Evolutionary conservation across 2,329 filamentous ascomycete species (phyloP).

Genomic region (Trichoderma brevicompactum): DNA sequence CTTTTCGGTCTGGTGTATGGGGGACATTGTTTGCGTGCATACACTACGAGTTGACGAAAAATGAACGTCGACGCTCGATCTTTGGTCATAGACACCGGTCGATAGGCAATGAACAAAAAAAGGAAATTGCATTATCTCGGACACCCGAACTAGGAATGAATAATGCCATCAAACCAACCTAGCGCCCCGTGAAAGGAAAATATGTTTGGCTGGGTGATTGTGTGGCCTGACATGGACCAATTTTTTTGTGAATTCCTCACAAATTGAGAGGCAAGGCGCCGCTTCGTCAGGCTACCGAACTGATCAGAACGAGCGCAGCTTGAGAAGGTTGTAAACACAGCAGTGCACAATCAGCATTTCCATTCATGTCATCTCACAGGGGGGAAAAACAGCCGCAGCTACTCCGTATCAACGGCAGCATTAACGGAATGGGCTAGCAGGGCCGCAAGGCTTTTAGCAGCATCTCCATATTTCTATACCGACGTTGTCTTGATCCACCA

Average conservation of each 20-base stretch:
- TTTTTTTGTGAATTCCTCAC: not conserved
- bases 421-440: not conserved
- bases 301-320: not conserved
- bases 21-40: conserved; percentile 51
- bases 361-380: not conserved
- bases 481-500: not conserved
- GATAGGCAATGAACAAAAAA: conserved; percentile 50
- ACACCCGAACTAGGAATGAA: conserved; percentile 15
- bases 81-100: conserved; percentile 48
- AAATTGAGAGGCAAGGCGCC: not conserved
- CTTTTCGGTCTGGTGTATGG: conserved; percentile 54
- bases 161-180: not conserved
- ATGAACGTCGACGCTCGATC: conserved; percentile 48
- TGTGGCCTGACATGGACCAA: not conserved
- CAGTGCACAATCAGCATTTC: not conserved
- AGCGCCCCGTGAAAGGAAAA: not conserved
- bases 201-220: not conserved
- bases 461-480: not conserved
- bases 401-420: not conserved
- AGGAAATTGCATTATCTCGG: conserved; percentile 45
- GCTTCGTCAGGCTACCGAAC: not conserved
- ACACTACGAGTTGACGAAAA: conserved; percentile 49
- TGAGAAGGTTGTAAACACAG: not conserved
- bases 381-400: not conserved
- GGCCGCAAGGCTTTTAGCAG: not conserved